Conservation (phyloP, 129 eudicot genomes). For the Dittrichia graveolens region DNA sequence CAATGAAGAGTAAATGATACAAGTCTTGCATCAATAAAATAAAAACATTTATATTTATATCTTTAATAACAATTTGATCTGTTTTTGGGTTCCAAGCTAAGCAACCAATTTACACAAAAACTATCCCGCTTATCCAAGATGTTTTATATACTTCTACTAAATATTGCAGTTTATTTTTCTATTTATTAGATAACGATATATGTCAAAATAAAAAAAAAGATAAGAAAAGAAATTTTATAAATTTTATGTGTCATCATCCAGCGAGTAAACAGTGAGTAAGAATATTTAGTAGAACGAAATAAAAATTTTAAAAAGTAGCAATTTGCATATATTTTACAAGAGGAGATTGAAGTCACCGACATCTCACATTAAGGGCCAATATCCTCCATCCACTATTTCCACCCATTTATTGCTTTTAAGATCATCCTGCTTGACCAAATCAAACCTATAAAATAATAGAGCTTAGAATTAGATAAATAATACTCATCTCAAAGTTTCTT, state of each 20-base stretch:
- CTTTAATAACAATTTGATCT: slow-evolving; percentile 8
- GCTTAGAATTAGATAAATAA: too few species aligned
- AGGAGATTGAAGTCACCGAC: slow-evolving; percentile 15
- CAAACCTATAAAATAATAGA: neutral
- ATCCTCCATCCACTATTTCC: slow-evolving; percentile 10
- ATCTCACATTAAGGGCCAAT: neutral
- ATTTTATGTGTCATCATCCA: too few species aligned
- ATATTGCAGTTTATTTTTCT: too few species aligned
- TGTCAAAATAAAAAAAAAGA: too few species aligned
- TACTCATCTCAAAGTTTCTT: too few species aligned
- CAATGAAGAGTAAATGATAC: neutral
- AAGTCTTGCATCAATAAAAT: neutral
- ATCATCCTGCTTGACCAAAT: slow-evolving; percentile 22
- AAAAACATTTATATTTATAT: neutral
- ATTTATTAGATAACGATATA: too few species aligned
- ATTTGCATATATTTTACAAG: neutral
- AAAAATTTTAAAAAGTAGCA: too few species aligned
- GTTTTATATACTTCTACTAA: too few species aligned
- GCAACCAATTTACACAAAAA: neutral
- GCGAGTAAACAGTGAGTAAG: too few species aligned
- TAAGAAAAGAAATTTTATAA: too few species aligned
- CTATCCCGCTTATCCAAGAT: neutral
- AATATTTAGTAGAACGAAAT: too few species aligned
- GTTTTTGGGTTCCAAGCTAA: slow-evolving; percentile 26
- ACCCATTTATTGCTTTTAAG: slow-evolving; percentile 23